These are phyloP conservation scores for Talaromyces proteolyticus DNA, from an alignment of 495 filamentous ascomycete species.

Conservation along the genomic window DNA sequence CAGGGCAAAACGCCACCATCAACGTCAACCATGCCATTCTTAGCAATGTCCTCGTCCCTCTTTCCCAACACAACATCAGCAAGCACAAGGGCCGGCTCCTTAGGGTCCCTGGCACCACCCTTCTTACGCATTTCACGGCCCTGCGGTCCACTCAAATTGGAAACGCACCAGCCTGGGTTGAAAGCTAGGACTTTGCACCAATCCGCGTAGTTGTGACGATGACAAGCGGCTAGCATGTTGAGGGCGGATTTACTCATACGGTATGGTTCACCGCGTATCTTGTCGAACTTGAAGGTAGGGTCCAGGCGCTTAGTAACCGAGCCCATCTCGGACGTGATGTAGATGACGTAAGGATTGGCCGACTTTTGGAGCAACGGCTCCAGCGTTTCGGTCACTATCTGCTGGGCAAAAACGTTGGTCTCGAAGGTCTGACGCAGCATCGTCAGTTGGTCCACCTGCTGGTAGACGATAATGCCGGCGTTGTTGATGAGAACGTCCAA, in stretches of 20 bases:
- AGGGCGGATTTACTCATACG: conserved; percentile 11
- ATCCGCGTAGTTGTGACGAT: conserved; percentile 6
- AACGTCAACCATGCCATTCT: not conserved
- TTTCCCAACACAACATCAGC: not conserved
- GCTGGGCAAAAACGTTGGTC: conserved; percentile 24
- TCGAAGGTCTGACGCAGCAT: conserved; percentile 11
- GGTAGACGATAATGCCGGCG: not conserved
- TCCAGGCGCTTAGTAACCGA: conserved; percentile 6
- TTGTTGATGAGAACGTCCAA: not conserved
- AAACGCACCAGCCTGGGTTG: not conserved
- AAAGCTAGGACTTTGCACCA: conserved; percentile 1
- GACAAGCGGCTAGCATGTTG: conserved; percentile 12
- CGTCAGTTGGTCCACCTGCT: not conserved
- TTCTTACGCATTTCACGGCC: not conserved
- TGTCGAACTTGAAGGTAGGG: conserved; percentile 1
- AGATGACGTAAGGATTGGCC: conserved; percentile 19
- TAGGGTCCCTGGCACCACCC: not conserved
- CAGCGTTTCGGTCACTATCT: conserved; percentile 23
- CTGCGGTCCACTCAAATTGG: not conserved
- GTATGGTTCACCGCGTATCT: not conserved
- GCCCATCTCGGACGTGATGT: conserved; percentile 18
- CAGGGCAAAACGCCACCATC: not conserved
- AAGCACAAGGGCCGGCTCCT: not conserved
- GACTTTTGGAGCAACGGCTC: conserved; percentile 30
- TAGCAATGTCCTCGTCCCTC: not conserved